phyloP scores from a whole-genome alignment of 2,329 filamentous ascomycete species.

The Neurospora crassa region DNA sequence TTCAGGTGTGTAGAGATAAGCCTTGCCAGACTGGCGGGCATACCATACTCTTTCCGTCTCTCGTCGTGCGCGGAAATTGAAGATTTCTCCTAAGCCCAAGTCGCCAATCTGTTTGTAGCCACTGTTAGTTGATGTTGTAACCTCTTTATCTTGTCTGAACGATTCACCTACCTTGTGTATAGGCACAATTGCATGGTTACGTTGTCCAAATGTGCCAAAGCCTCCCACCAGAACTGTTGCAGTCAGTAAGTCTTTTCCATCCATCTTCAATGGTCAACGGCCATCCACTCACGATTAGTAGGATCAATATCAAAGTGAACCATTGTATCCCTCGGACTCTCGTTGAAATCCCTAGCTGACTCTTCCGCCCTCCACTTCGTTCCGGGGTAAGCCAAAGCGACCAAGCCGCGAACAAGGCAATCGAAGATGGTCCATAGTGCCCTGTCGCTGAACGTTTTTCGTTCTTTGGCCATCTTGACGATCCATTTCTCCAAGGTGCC shows the following conservation, averaged over 20 bases:
- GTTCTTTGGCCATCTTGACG: neutral
- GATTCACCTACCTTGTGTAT: neutral
- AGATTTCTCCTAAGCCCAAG: neutral
- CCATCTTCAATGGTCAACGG: no score
- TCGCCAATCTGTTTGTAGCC: neutral
- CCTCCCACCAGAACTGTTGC: neutral
- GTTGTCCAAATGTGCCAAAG: neutral
- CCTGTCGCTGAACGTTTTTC: neutral
- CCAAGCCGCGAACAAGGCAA: neutral
- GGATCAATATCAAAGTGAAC: neutral
- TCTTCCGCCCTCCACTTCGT: neutral
- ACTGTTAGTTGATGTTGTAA: neutral
- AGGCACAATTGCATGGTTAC: neutral
- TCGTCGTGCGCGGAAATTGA: neutral
- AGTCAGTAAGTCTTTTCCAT: neutral
- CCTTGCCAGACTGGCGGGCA: neutral
- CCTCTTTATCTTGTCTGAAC: neutral
- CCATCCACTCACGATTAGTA: neutral
- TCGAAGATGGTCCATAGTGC: neutral
- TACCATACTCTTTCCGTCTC: neutral
- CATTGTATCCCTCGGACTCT: neutral
- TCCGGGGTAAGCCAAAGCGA: neutral
- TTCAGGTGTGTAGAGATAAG: neutral
- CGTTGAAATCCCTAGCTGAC: neutral
- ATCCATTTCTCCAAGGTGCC: neutral